Conservation (phyloP, 1,139 yeast species). For the Kodamaea arcana region DNA sequence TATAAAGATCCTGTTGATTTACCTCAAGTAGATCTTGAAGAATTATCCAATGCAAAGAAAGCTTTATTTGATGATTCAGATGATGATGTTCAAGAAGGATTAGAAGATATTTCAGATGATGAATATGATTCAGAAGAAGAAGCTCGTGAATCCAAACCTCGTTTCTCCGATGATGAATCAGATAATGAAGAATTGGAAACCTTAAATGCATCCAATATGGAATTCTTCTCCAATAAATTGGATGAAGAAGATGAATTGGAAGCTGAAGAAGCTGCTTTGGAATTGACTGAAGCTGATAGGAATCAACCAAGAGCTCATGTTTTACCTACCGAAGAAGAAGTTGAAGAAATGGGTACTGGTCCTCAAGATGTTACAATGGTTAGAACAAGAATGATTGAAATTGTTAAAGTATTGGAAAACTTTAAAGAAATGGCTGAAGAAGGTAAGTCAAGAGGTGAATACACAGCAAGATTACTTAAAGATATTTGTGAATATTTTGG, state of each 20-base stretch:
- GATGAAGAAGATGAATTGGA: slow-evolving; percentile 72
- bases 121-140: slow-evolving; percentile 53
- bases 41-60: slow-evolving; percentile 62
- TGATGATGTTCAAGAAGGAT: slow-evolving; percentile 39
- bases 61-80: slow-evolving; percentile 70
- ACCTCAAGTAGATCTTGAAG: slow-evolving; percentile 64
- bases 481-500: slow-evolving; percentile 96
- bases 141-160: slow-evolving; percentile 53
- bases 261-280: slow-evolving; percentile 76
- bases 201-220: slow-evolving; percentile 85
- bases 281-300: slow-evolving; percentile 55
- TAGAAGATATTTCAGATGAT: slow-evolving; percentile 21
- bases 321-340: slow-evolving; percentile 60
- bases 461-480: slow-evolving; percentile 65
- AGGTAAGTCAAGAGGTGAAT: slow-evolving; percentile 81
- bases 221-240: slow-evolving; percentile 63
- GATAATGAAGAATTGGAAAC: slow-evolving; percentile 75
- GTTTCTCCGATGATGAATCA: slow-evolving; percentile 76
- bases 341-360: slow-evolving; percentile 45
- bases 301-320: slow-evolving; percentile 69
- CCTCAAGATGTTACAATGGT: slow-evolving; percentile 76
- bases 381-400: slow-evolving; percentile 92
- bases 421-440: slow-evolving; percentile 81
- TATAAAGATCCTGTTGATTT: slow-evolving; percentile 44
- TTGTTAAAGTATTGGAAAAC: slow-evolving; percentile 92